Evolutionary conservation across 106 monocot species (phyloP).

Genomic region (Xerophyta viscosa): DNA sequence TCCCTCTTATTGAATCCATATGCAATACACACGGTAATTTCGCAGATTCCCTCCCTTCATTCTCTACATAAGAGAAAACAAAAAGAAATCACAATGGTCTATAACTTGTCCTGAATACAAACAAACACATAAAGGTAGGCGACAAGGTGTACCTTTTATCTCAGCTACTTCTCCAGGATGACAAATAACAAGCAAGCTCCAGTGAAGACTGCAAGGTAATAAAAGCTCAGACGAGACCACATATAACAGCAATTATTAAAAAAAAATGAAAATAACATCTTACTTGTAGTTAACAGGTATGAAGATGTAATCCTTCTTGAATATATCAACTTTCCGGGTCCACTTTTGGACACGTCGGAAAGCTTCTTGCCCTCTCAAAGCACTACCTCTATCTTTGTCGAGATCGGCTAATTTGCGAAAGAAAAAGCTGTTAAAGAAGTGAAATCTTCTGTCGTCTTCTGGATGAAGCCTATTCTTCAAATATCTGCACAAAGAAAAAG

Average conservation of each 20-base stretch:
- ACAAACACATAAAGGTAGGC: background rate
- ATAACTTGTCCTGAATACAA: too few relatives aligned
- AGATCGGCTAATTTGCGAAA: conserved; percentile 92
- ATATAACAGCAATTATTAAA: too few relatives aligned
- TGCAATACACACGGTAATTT: conserved; percentile 87
- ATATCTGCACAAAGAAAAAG: conserved; percentile 50
- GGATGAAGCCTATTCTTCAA: conserved; percentile 58
- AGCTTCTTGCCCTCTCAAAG: conserved; percentile 78
- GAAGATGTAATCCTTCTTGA: conserved; percentile 88
- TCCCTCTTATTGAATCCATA: conserved; percentile 95
- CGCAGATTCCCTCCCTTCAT: conserved; percentile 18
- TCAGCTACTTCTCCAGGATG: conserved; percentile 77
- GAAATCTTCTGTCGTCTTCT: conserved; percentile 46
- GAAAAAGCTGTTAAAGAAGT: conserved; percentile 99
- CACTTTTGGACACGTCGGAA: conserved; percentile 93
- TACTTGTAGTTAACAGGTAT: conserved; percentile 98
- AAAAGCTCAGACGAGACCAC: background rate
- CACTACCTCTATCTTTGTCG: conserved; percentile 70
- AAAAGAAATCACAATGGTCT: background rate
- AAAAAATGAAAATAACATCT: conserved; percentile 5
- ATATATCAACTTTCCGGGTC: conserved; percentile 94
- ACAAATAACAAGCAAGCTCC: conserved; percentile 93
- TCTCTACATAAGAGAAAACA: conserved; percentile 31
- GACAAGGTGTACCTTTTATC: conserved; percentile 35
- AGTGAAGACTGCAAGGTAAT: conserved; percentile 61